A percentile compares a stretch with the other conserved stretches of the same genome.
Evolutionary conservation across 768 basidiomycete genomes (phyloP).

Genomic region (Lactarius deliciosus): DNA sequence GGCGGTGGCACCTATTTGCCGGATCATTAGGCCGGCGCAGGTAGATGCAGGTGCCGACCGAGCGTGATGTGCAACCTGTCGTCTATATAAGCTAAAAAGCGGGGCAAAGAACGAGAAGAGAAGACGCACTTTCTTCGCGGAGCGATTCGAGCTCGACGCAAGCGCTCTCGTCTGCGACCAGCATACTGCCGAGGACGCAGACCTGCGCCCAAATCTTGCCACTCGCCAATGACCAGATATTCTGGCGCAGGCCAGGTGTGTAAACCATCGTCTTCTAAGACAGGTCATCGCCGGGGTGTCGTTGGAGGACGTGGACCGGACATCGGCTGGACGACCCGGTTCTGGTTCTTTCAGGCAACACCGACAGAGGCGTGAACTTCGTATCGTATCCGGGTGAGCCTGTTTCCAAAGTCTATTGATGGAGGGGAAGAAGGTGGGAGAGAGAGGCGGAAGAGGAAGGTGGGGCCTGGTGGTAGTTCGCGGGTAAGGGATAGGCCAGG

Average conservation of each 20-base stretch:
- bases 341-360: conserved; percentile 75
- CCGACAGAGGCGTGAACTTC: conserved; percentile 70
- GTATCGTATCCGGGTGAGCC: conserved; percentile 66
- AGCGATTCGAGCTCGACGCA: conserved; percentile 79
- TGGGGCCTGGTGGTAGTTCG: conserved; percentile 68
- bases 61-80: conserved; percentile 61
- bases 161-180: conserved; percentile 68
- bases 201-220: conserved; percentile 81
- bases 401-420: conserved; percentile 66
- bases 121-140: conserved; percentile 64
- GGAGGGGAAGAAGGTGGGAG: conserved; percentile 66
- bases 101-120: no score
- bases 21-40: conserved; percentile 36
- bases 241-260: conserved; percentile 45
- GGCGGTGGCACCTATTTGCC: conserved; percentile 42
- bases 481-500: conserved; percentile 74
- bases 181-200: conserved; percentile 56
- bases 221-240: conserved; percentile 65
- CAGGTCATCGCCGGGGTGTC: conserved; percentile 3
- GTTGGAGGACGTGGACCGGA: conserved; percentile 64
- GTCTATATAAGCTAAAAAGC: conserved; percentile 46
- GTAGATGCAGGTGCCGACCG: conserved; percentile 58
- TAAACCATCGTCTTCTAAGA: conserved; percentile 36
- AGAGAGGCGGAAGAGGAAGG: conserved; percentile 76
- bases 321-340: conserved; percentile 61